Percentiles rank a stretch among this genome's conserved stretches.
These are phyloP conservation scores for Chaetomium cochliodes DNA, from an alignment of 495 filamentous ascomycete species.

Conservation along the genomic window DNA sequence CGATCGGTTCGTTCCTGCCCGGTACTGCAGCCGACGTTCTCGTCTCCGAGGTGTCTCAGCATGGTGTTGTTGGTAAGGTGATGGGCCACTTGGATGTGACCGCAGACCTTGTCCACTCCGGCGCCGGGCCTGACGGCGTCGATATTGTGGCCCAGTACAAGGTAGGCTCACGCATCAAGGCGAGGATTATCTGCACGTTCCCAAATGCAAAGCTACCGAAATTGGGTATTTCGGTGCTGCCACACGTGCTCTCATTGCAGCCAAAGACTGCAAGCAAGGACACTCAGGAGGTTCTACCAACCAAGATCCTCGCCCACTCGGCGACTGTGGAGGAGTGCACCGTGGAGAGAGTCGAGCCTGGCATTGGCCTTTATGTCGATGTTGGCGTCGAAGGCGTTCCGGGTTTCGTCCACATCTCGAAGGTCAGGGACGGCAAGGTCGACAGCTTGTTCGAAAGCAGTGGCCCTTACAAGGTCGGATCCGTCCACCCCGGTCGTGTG, in stretches of 20 bases:
- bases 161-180: slow-evolving; percentile 79
- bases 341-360: slow-evolving; percentile 72
- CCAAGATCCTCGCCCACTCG: slow-evolving; percentile 64
- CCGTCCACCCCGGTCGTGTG: slow-evolving; percentile 74
- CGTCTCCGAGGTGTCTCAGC: slow-evolving; percentile 65
- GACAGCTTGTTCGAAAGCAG: slow-evolving; percentile 72
- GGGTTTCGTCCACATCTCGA: slow-evolving; percentile 92
- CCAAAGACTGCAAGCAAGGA: slow-evolving; percentile 42
- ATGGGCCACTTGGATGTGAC: slow-evolving; percentile 90
- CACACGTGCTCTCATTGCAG: slow-evolving; percentile 71
- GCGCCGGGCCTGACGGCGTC: slow-evolving; percentile 59
- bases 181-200: slow-evolving; percentile 80
- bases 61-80: slow-evolving; percentile 69
- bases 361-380: slow-evolving; percentile 77
- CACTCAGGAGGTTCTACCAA: slow-evolving; percentile 39
- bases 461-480: slow-evolving; percentile 73
- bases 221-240: slow-evolving; percentile 79
- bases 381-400: slow-evolving; percentile 68
- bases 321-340: slow-evolving; percentile 72
- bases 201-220: slow-evolving; percentile 75
- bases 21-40: slow-evolving; percentile 86
- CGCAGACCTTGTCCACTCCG: slow-evolving; percentile 85
- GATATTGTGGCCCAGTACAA: slow-evolving; percentile 73
- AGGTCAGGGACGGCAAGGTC: slow-evolving; percentile 80
- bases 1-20: slow-evolving; percentile 84